Conservation (phyloP, 2,329 filamentous ascomycete genomes). For the Penicillium griseofulvum region DNA sequence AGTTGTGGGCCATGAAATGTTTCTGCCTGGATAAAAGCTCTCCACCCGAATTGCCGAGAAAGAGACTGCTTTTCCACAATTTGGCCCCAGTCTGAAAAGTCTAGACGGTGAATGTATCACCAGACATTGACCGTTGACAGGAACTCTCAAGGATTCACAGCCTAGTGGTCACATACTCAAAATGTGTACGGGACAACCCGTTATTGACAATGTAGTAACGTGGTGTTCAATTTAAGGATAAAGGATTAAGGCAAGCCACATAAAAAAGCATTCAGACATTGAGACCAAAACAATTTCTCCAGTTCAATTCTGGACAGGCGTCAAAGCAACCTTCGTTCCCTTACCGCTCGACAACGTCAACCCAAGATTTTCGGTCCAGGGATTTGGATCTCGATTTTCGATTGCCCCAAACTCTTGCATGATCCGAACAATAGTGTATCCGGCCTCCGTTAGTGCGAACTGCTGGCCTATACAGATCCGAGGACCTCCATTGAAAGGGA, state of each 20-base stretch:
- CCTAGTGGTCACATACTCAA: neutral
- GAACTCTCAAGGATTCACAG: neutral
- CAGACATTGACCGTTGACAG: neutral
- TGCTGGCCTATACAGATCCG: conserved; percentile 36
- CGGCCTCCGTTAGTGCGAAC: conserved; percentile 38
- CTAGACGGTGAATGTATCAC: neutral
- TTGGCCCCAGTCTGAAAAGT: neutral
- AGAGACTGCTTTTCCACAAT: neutral
- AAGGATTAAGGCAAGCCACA: neutral
- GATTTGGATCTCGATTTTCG: conserved; percentile 29
- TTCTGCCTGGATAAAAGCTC: neutral
- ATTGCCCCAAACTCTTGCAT: conserved; percentile 30
- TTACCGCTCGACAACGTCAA: conserved; percentile 24
- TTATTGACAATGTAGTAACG: too few species aligned
- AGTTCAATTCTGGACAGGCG: conserved; percentile 1
- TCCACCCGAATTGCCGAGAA: neutral
- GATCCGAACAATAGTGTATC: conserved; percentile 34
- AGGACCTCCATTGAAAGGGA: conserved; percentile 36
- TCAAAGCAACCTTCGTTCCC: conserved; percentile 20
- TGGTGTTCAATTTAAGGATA: neutral
- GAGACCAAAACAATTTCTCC: neutral
- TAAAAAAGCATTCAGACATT: neutral
- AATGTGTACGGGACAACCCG: neutral
- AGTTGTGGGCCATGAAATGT: neutral
- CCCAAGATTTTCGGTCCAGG: conserved; percentile 27